Evolutionary conservation across 805 yeast genomes (phyloP).

Genomic region (Saccharomycopsis fibuligera): DNA sequence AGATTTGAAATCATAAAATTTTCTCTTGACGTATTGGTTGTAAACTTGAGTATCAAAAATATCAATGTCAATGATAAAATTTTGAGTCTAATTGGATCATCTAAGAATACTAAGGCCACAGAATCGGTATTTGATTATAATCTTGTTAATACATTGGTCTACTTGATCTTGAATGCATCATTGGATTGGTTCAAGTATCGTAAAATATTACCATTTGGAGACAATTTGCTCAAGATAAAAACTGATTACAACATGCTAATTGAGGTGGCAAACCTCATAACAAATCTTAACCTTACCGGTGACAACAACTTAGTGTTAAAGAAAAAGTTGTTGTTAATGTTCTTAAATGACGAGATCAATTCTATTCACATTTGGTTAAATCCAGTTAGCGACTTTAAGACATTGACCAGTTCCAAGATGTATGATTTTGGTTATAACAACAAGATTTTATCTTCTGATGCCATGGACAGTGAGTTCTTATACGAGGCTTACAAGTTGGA

Average conservation of each 20-base stretch:
- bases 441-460: not conserved
- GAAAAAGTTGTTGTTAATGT: slow-evolving; percentile 48
- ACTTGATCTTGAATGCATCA: slow-evolving; percentile 53
- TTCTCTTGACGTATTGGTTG: slow-evolving; percentile 56
- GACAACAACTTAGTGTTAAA: slow-evolving; percentile 37
- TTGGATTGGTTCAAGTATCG: slow-evolving; percentile 72
- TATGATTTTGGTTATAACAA: slow-evolving; percentile 40
- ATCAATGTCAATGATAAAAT: not conserved
- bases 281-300: slow-evolving; percentile 21
- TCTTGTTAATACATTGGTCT: slow-evolving; percentile 1
- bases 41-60: slow-evolving; percentile 37
- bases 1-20: slow-evolving; percentile 71
- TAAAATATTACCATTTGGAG: slow-evolving; percentile 75
- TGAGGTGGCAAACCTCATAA: slow-evolving; percentile 38
- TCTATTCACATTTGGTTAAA: slow-evolving; percentile 73
- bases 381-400: slow-evolving; percentile 65
- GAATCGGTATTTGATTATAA: not conserved
- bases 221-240: slow-evolving; percentile 63
- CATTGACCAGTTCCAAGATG: slow-evolving; percentile 68
- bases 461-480: slow-evolving; percentile 2
- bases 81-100: not conserved
- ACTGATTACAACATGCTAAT: slow-evolving; percentile 59
- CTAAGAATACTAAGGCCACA: not conserved
- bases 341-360: slow-evolving; percentile 71
- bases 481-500: slow-evolving; percentile 31